Evolutionary conservation across 768 basidiomycete genomes (phyloP).

Genomic region (Austroboletus eburneus): DNA sequence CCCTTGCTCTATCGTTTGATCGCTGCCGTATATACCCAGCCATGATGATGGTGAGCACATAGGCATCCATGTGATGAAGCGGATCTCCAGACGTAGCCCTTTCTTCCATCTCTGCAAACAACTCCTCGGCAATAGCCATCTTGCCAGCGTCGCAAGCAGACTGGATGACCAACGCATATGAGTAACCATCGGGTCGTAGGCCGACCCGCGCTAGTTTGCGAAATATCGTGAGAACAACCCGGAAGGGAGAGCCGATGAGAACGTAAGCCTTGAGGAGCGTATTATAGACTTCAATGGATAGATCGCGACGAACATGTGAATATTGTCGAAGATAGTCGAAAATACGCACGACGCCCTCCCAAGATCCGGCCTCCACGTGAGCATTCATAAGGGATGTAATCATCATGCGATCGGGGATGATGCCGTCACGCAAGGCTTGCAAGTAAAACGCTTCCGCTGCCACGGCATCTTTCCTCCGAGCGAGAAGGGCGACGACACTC

Average conservation of each 20-base stretch:
- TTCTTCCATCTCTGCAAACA: conserved; percentile 67
- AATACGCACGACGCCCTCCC: conserved; percentile 66
- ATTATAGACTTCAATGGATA: conserved; percentile 66
- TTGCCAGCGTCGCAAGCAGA: conserved; percentile 72
- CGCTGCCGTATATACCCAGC: conserved; percentile 60
- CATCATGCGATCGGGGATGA: conserved; percentile 63
- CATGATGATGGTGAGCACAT: conserved; percentile 72
- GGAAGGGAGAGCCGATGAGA: conserved; percentile 72
- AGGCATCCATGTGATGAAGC: conserved; percentile 45
- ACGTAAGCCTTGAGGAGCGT: conserved; percentile 82
- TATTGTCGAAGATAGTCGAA: conserved; percentile 57
- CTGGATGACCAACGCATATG: conserved; percentile 74
- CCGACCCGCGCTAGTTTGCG: conserved; percentile 45
- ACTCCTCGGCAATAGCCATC: conserved; percentile 59
- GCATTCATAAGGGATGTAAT: conserved; percentile 74
- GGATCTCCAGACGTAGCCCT: conserved; percentile 33
- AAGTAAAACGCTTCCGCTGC: conserved; percentile 66
- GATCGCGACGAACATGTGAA: conserved; percentile 32
- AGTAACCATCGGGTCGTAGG: conserved; percentile 54
- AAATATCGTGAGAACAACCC: conserved; percentile 59
- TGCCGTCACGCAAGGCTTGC: conserved; percentile 56
- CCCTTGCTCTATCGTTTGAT: conserved; percentile 52
- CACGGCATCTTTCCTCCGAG: conserved; percentile 53
- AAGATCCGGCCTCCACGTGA: conserved; percentile 75
- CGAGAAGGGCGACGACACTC: conserved; percentile 61